These are phyloP conservation scores for Melastoma malabathricum DNA, from an alignment of 345 rosid species.

Conservation along the genomic window DNA sequence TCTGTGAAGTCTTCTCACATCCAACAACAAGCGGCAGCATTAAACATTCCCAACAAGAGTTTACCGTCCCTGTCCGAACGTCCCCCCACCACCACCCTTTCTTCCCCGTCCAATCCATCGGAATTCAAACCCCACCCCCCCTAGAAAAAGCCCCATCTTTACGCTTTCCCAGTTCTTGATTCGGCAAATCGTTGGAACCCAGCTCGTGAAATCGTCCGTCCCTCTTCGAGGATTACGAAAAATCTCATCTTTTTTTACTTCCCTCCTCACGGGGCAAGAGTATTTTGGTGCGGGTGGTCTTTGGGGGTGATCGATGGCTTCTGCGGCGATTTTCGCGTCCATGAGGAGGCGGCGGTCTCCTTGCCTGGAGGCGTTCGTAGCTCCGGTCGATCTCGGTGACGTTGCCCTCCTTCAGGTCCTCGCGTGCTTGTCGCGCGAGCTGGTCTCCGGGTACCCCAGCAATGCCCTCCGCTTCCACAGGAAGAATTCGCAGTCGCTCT, in stretches of 20 bases:
- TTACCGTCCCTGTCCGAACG: too few relatives aligned
- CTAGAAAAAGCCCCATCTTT: too few relatives aligned
- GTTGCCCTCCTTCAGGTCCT: constrained; percentile 55
- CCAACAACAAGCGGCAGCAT: too few relatives aligned
- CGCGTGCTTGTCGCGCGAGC: constrained; percentile 40
- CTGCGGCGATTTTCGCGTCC: constrained; percentile 79
- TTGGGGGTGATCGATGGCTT: constrained; percentile 32
- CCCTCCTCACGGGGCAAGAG: background rate
- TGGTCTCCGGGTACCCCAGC: constrained; percentile 37
- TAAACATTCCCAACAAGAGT: too few relatives aligned
- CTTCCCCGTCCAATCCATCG: too few relatives aligned
- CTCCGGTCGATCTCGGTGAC: constrained; percentile 71
- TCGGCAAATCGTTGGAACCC: too few relatives aligned
- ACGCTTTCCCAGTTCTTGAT: too few relatives aligned
- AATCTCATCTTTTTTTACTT: background rate
- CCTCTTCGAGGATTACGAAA: too few relatives aligned
- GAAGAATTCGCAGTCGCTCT: constrained; percentile 59
- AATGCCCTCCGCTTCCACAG: constrained; percentile 45
- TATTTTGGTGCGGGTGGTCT: background rate
- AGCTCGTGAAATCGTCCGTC: too few relatives aligned
- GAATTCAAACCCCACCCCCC: too few relatives aligned
- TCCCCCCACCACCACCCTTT: too few relatives aligned
- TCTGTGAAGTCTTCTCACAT: too few relatives aligned
- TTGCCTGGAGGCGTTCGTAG: constrained; percentile 64
- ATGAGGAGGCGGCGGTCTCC: constrained; percentile 65